phyloP scores from a whole-genome alignment of 129 eudicot genomes.

The Heracleum sosnowskyi region DNA sequence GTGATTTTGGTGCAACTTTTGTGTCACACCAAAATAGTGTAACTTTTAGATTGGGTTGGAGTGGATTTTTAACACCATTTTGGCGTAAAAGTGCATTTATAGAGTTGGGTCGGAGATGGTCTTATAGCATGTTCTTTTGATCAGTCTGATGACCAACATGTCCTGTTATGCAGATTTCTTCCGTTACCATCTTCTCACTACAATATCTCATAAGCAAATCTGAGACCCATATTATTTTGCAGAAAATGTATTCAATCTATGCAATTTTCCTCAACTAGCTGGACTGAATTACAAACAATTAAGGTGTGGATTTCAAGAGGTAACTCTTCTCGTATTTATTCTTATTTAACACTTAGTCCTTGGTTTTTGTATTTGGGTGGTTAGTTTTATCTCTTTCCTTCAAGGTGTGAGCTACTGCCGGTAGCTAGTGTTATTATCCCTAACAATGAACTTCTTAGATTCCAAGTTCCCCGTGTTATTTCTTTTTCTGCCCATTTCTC shows the following conservation, averaged over 20 bases:
- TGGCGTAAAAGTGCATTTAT: too few relatives aligned
- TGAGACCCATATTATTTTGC: constrained; percentile 25
- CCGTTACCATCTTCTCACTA: background rate
- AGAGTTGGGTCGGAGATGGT: too few relatives aligned
- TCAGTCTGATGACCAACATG: background rate
- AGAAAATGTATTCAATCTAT: constrained; percentile 93
- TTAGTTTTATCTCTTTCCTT: background rate
- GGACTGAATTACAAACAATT: constrained; percentile 62
- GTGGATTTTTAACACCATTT: too few relatives aligned
- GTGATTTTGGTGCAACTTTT: too few relatives aligned
- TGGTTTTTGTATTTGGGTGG: background rate
- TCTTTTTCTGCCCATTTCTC: background rate
- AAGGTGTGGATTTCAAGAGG: constrained; percentile 87
- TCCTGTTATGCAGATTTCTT: background rate
- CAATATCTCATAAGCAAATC: background rate
- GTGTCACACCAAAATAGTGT: too few relatives aligned
- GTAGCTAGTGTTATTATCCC: background rate
- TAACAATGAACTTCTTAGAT: background rate
- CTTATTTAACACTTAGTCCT: background rate
- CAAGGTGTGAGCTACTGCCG: background rate
- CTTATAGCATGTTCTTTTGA: too few relatives aligned
- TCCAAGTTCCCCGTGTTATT: background rate
- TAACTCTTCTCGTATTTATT: constrained; percentile 13
- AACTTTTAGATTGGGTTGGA: too few relatives aligned
- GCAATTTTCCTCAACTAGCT: constrained; percentile 66